Evolutionary conservation across 2,329 filamentous ascomycete species (phyloP).

Genomic region (Aspergillus intermedius): DNA sequence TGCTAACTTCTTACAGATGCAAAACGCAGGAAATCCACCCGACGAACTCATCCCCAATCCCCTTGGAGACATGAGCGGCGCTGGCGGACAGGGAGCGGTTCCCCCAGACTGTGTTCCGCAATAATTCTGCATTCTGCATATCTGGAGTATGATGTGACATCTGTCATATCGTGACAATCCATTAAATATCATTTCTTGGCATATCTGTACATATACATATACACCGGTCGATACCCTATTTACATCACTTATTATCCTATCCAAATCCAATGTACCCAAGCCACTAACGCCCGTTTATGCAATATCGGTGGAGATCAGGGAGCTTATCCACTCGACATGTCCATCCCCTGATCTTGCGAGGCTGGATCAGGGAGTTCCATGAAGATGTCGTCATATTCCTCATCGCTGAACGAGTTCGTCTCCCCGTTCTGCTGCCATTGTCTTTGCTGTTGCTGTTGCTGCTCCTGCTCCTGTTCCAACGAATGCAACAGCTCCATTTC

Average conservation of each 20-base stretch:
- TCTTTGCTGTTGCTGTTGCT: not conserved
- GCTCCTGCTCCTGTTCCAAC: slow-evolving; percentile 11
- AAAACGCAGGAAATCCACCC: slow-evolving; percentile 85
- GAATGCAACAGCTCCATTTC: slow-evolving; percentile 2
- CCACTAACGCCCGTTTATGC: slow-evolving; percentile 1
- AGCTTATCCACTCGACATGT: slow-evolving; percentile 25
- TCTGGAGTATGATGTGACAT: not conserved
- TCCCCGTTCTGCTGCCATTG: not conserved
- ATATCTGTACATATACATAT: slow-evolving; percentile 15
- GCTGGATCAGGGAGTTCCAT: slow-evolving; percentile 54
- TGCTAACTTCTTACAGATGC: slow-evolving; percentile 62
- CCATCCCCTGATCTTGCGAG: slow-evolving; percentile 29
- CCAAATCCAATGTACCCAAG: slow-evolving; percentile 2
- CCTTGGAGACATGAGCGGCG: slow-evolving; percentile 72
- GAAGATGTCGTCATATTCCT: slow-evolving; percentile 60
- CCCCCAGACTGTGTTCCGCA: slow-evolving; percentile 59
- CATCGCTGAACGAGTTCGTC: slow-evolving; percentile 39
- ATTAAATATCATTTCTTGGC: slow-evolving; percentile 8
- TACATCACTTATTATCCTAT: slow-evolving; percentile 5
- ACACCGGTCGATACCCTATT: slow-evolving; percentile 24
- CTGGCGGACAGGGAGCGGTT: slow-evolving; percentile 55
- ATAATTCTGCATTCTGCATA: slow-evolving; percentile 25
- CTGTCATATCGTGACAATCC: not conserved
- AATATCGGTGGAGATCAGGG: not conserved
- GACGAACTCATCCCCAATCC: slow-evolving; percentile 65